phyloP scores from a whole-genome alignment of 1,284 basidiomycete species.

The Heterobasidion occidentale region DNA sequence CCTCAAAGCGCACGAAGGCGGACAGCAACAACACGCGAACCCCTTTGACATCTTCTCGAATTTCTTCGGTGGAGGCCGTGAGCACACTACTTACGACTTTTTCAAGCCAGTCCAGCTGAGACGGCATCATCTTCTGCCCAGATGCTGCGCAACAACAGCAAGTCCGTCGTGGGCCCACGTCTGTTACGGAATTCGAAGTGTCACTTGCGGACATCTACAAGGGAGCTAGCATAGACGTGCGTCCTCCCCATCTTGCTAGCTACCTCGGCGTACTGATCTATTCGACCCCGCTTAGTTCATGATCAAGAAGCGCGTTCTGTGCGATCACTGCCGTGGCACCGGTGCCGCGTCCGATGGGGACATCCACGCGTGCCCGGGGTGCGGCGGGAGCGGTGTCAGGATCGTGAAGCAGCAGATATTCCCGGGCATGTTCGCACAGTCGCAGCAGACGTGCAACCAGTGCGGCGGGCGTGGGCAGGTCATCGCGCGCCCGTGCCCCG shows the following conservation, averaged over 20 bases:
- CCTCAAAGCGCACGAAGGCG: constrained; percentile 79
- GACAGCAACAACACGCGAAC: constrained; percentile 61
- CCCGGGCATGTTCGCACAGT: constrained; percentile 89
- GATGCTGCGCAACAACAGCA: constrained; percentile 41
- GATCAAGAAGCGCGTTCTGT: constrained; percentile 83
- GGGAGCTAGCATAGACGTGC: constrained; percentile 76
- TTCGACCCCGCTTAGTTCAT: constrained; percentile 53
- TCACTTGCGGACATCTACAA: constrained; percentile 81
- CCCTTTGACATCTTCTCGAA: constrained; percentile 91
- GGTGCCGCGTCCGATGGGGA: constrained; percentile 85
- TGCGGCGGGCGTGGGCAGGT: constrained; percentile 79
- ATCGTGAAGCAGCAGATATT: constrained; percentile 89
- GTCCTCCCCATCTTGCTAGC: constrained; percentile 16
- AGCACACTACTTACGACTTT: constrained; percentile 18
- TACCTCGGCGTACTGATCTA: background rate
- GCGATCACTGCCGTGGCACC: constrained; percentile 88
- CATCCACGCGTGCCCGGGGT: constrained; percentile 75
- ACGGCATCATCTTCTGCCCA: background rate
- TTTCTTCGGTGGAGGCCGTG: constrained; percentile 81
- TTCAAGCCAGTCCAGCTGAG: background rate
- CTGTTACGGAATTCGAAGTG: constrained; percentile 84
- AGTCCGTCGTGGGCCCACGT: constrained; percentile 75
- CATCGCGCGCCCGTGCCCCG: constrained; percentile 71
- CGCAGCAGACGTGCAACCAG: constrained; percentile 69
- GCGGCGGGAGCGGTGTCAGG: constrained; percentile 80